Percentiles rank a stretch among this genome's conserved stretches.
phyloP scores from a whole-genome alignment of 139 green algal genomes.

The Chlamydomonas schloesseri region DNA sequence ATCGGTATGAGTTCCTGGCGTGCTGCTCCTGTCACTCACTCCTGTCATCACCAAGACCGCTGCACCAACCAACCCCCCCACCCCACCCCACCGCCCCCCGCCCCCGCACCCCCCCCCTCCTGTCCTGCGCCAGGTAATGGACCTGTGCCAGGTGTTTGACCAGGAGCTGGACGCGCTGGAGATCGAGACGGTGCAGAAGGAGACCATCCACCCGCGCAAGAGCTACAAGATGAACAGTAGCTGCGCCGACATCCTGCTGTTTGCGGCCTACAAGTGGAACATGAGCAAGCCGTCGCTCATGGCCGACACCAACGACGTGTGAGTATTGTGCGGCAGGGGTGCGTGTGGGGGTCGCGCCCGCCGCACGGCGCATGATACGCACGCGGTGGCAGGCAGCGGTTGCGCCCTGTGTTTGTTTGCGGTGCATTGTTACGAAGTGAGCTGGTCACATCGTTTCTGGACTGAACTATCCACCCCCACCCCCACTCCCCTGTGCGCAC shows the following conservation, averaged over 20 bases:
- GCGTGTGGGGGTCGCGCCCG: too few relatives aligned
- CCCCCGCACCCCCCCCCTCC: not conserved
- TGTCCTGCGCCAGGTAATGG: constrained; percentile 44
- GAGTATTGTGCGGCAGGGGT: constrained; percentile 52
- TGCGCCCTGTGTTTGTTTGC: too few relatives aligned
- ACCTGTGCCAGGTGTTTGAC: constrained; percentile 67
- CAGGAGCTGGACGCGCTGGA: constrained; percentile 99
- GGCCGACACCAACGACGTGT: constrained; percentile 95
- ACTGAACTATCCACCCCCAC: too few relatives aligned
- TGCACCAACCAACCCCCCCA: too few relatives aligned
- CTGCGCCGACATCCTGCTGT: constrained; percentile 98
- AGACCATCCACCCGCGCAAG: constrained; percentile 99
- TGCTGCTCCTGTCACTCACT: too few relatives aligned
- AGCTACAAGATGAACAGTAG: constrained; percentile 99
- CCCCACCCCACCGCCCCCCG: not conserved
- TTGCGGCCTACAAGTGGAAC: constrained; percentile 97
- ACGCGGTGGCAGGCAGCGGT: too few relatives aligned
- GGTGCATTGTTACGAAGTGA: too few relatives aligned
- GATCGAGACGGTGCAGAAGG: constrained; percentile 99
- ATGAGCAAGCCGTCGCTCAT: constrained; percentile 96
- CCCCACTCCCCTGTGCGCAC: not conserved
- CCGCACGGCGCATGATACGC: too few relatives aligned
- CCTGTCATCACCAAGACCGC: too few relatives aligned
- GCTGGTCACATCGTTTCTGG: too few relatives aligned
- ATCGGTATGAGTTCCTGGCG: too few relatives aligned